A percentile compares a stretch with the other conserved stretches of the same genome.
These are phyloP conservation scores for Stephania yunnanensis DNA, from an alignment of 164 flowering plant genomes.

Conservation along the genomic window DNA sequence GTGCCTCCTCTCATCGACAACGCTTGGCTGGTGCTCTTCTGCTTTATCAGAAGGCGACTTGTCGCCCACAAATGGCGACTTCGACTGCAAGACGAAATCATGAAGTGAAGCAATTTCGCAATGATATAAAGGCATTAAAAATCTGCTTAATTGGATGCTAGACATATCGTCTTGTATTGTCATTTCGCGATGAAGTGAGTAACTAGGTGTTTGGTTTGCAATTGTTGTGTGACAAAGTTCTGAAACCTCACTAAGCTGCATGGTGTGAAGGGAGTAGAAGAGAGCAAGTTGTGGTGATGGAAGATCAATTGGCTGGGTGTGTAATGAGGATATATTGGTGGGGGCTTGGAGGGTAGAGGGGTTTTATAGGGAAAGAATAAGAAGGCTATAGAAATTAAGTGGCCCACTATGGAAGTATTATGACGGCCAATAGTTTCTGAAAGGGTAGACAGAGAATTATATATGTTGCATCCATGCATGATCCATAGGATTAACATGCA, in stretches of 20 bases:
- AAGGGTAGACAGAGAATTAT: slow-evolving; percentile 21
- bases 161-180: slow-evolving; percentile 30
- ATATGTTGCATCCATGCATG: neutral
- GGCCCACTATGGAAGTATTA: slow-evolving; percentile 32
- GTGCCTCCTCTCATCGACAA: slow-evolving; percentile 75
- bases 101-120: slow-evolving; percentile 21
- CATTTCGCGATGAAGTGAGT: slow-evolving; percentile 22
- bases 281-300: neutral
- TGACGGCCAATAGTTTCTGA: slow-evolving; percentile 27
- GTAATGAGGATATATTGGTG: slow-evolving; percentile 1
- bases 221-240: slow-evolving; percentile 32
- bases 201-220: slow-evolving; percentile 17
- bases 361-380: slow-evolving; percentile 34
- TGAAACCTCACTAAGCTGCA: slow-evolving; percentile 35
- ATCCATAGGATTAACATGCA: slow-evolving; percentile 1
- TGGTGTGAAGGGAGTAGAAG: slow-evolving; percentile 6
- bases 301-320: slow-evolving; percentile 7
- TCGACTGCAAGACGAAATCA: slow-evolving; percentile 27
- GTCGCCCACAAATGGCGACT: slow-evolving; percentile 32
- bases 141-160: slow-evolving; percentile 23
- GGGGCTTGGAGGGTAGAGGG: slow-evolving; percentile 13
- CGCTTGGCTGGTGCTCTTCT: slow-evolving; percentile 54
- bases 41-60: slow-evolving; percentile 87
- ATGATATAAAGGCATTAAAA: slow-evolving; percentile 23
- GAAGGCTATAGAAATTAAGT: slow-evolving; percentile 15